phyloP scores from a whole-genome alignment of 768 basidiomycete species.

The Amanita brunnescens region DNA sequence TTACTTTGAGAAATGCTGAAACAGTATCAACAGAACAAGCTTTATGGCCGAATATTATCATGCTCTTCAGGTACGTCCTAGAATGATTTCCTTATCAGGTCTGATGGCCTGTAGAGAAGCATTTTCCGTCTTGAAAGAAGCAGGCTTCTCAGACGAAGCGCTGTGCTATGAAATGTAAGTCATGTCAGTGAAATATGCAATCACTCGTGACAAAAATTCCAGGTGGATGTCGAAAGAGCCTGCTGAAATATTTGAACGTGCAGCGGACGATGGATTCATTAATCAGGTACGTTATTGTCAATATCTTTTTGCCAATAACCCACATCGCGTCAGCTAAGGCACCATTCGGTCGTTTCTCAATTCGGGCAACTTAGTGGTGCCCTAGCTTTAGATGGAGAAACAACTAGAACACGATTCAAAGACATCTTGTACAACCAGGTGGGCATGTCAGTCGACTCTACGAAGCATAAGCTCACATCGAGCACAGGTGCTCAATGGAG shows the following conservation, averaged over 20 bases:
- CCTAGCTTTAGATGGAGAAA: conserved; percentile 43
- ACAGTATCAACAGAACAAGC: conserved; percentile 37
- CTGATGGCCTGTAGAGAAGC: conserved; percentile 29
- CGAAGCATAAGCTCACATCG: background rate
- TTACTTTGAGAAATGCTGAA: background rate
- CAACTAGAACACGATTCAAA: conserved; percentile 41
- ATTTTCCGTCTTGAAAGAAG: conserved; percentile 57
- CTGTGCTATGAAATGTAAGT: conserved; percentile 55
- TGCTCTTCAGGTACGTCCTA: conserved; percentile 36
- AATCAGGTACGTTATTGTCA: conserved; percentile 28
- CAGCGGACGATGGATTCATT: conserved; percentile 60
- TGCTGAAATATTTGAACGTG: conserved; percentile 46
- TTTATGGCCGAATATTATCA: conserved; percentile 56
- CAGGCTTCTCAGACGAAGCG: conserved; percentile 59
- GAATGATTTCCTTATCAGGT: conserved; percentile 11
- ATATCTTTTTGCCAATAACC: background rate
- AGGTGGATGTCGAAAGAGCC: conserved; percentile 52
- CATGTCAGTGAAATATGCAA: background rate
- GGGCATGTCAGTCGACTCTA: conserved; percentile 3
- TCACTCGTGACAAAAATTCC: background rate
- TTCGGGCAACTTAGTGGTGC: conserved; percentile 29
- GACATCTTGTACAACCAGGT: conserved; percentile 52
- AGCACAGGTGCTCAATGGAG: conserved; percentile 47
- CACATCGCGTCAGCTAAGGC: conserved; percentile 35
- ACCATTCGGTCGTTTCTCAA: conserved; percentile 54